phyloP scores from a whole-genome alignment of 2,329 filamentous ascomycete species.

The Stachybotrys chartarum region DNA sequence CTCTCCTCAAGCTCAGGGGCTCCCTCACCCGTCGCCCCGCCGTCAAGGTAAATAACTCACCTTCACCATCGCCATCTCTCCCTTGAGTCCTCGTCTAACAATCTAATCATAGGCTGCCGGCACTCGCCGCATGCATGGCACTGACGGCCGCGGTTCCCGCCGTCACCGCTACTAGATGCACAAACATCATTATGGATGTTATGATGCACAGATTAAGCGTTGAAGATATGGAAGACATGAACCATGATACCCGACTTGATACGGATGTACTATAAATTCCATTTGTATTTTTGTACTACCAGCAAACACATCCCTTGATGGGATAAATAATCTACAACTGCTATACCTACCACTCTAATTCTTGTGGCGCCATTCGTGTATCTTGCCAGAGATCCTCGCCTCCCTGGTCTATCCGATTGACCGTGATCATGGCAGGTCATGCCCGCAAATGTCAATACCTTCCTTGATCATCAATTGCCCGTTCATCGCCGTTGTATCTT shows the following conservation, averaged over 20 bases:
- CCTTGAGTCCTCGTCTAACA: not conserved
- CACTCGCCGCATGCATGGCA: conserved; percentile 66
- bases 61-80: conserved; percentile 1
- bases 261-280: not conserved
- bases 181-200: not conserved
- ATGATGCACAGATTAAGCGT: not conserved
- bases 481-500: no score
- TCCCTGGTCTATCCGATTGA: no score
- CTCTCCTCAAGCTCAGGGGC: conserved; percentile 66
- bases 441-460: no score
- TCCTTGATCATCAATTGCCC: no score
- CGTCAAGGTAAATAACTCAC: conserved; percentile 51
- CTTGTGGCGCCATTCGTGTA: not conserved
- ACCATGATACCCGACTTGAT: not conserved
- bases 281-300: not conserved
- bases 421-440: no score
- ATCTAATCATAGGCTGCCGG: conserved; percentile 52
- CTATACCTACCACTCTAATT: no score
- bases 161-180: conserved; percentile 16
- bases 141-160: conserved; percentile 57
- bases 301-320: not conserved
- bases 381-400: not conserved
- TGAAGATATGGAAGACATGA: not conserved
- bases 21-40: conserved; percentile 61
- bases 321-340: not conserved